These are phyloP conservation scores for Cercospora sp. DNA, from an alignment of 2,329 filamentous ascomycete genomes.

Conservation along the genomic window DNA sequence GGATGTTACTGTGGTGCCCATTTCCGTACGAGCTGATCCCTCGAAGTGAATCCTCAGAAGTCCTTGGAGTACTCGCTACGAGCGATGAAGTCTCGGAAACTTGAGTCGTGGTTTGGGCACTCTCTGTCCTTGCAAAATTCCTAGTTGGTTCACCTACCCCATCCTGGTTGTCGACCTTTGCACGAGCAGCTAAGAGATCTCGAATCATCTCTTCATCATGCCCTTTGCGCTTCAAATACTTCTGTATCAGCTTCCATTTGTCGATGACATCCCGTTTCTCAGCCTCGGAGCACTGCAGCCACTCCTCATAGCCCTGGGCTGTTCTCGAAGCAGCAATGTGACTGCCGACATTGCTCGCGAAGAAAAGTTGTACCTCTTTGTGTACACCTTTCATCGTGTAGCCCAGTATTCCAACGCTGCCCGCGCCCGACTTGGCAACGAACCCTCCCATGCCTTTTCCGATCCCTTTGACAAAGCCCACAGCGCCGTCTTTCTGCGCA, in stretches of 20 bases:
- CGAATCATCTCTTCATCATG: conserved; percentile 57
- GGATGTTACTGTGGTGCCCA: neutral
- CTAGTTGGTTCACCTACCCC: conserved; percentile 14
- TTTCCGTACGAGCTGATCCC: conserved; percentile 49
- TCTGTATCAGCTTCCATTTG: conserved; percentile 63
- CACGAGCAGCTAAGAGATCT: conserved; percentile 42
- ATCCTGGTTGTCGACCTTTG: conserved; percentile 30
- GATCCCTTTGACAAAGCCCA: conserved; percentile 72
- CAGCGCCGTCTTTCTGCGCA: conserved; percentile 60
- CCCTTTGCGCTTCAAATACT: conserved; percentile 58
- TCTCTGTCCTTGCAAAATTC: conserved; percentile 14
- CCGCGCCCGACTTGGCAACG: conserved; percentile 71
- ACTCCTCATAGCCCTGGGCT: conserved; percentile 71
- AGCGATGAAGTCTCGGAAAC: conserved; percentile 12
- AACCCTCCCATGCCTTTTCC: conserved; percentile 77
- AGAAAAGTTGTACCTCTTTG: conserved; percentile 67
- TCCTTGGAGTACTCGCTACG: conserved; percentile 12
- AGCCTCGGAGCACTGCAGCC: conserved; percentile 53
- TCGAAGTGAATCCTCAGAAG: conserved; percentile 48
- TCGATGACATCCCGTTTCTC: conserved; percentile 65
- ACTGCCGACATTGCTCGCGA: conserved; percentile 70
- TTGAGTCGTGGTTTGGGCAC: neutral
- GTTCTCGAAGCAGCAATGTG: conserved; percentile 78
- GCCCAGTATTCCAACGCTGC: conserved; percentile 57
- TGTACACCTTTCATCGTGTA: conserved; percentile 78